phyloP scores from a whole-genome alignment of 352 stramenopile genomes.

The Globisporangium rhizosaccharum region DNA sequence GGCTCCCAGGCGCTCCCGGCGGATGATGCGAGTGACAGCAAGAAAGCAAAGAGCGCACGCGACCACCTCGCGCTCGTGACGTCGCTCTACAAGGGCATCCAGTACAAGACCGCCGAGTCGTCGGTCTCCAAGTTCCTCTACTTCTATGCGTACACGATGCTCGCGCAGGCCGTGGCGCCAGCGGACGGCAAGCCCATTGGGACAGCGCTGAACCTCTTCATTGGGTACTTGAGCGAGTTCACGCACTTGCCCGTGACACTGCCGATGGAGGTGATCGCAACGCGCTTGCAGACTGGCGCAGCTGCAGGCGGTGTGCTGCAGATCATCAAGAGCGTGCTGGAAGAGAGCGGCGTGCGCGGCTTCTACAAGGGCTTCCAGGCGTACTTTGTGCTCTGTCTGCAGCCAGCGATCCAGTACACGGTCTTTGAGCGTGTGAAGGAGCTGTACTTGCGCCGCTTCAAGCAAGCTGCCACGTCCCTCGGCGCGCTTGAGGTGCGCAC shows the following conservation, averaged over 20 bases:
- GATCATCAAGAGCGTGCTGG: constrained; percentile 59
- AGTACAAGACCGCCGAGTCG: constrained; percentile 82
- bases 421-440: constrained; percentile 91
- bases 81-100: constrained; percentile 76
- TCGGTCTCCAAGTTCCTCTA: constrained; percentile 88
- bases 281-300: constrained; percentile 67
- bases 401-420: constrained; percentile 97
- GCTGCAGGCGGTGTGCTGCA: constrained; percentile 46
- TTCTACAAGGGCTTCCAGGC: constrained; percentile 89
- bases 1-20: constrained; percentile 43
- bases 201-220: constrained; percentile 61
- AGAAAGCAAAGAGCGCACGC: constrained; percentile 20
- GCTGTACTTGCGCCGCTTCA: constrained; percentile 62
- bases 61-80: constrained; percentile 38
- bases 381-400: constrained; percentile 94
- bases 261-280: constrained; percentile 88
- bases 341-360: constrained; percentile 53
- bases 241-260: constrained; percentile 75
- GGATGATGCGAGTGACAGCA: constrained; percentile 18
- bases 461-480: constrained; percentile 46
- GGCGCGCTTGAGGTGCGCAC: constrained; percentile 57
- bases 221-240: constrained; percentile 84
- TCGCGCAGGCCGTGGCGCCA: constrained; percentile 54
- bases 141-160: constrained; percentile 87
- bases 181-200: constrained; percentile 56